Evolutionary conservation across 1,139 yeast genomes (phyloP).

Genomic region (Candida tropicalis): DNA sequence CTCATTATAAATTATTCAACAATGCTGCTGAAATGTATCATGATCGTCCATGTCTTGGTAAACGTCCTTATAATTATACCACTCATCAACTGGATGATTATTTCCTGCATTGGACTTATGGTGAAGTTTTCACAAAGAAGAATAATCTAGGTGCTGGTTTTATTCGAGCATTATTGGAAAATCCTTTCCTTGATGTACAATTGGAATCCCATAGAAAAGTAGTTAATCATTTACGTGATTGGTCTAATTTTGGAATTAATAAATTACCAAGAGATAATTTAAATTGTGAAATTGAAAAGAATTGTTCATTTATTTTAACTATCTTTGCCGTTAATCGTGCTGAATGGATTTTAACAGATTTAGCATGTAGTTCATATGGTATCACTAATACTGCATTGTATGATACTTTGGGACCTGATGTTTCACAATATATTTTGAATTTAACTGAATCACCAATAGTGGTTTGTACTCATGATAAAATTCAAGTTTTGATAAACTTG

Average conservation of each 20-base stretch:
- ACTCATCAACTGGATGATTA: constrained; percentile 19
- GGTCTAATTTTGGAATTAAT: constrained; percentile 19
- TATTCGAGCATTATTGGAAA: constrained; percentile 25
- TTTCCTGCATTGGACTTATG: constrained; percentile 22
- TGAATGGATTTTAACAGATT: constrained; percentile 41
- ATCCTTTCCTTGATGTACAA: constrained; percentile 23
- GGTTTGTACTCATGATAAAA: constrained; percentile 32
- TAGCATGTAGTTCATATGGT: constrained; percentile 35
- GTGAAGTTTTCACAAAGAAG: constrained; percentile 19
- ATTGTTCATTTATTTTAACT: constrained; percentile 31
- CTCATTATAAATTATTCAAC: constrained; percentile 31
- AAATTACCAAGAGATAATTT: constrained; percentile 10
- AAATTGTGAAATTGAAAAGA: constrained; percentile 15
- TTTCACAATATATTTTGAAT: constrained; percentile 30
- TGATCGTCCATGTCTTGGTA: constrained; percentile 32
- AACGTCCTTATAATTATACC: constrained; percentile 28
- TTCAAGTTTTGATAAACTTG: constrained; percentile 24
- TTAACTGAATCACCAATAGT: constrained; percentile 34
- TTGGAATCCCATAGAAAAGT: constrained; percentile 26
- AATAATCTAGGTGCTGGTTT: constrained; percentile 34
- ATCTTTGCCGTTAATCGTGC: constrained; percentile 33
- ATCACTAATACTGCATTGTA: constrained; percentile 39
- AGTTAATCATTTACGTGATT: constrained; percentile 24
- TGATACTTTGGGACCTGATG: constrained; percentile 36
- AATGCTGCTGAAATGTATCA: constrained; percentile 24